Evolutionary conservation across 257 asterid genomes (phyloP).

Genomic region (Nicotiana paniculata): DNA sequence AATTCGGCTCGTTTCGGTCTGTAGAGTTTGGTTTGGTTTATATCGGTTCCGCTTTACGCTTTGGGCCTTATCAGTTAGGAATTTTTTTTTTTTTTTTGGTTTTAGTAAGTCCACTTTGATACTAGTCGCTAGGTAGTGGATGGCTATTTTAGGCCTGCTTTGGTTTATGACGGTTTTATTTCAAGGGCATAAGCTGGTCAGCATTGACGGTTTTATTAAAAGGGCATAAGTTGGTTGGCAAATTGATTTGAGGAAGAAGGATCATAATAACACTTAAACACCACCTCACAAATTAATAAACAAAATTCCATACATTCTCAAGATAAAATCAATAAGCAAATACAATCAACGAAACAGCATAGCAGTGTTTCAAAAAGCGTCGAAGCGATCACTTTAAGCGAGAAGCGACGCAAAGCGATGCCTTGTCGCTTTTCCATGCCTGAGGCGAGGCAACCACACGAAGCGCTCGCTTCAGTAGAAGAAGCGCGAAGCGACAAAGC

Average conservation of each 20-base stretch:
- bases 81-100: background rate
- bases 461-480: no score
- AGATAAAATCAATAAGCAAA: background rate
- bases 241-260: background rate
- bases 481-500: no score
- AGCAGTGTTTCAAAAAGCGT: no score
- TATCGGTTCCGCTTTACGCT: background rate
- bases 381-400: no score
- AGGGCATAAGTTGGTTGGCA: background rate
- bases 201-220: background rate
- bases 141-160: background rate
- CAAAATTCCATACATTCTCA: background rate
- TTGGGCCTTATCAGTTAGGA: background rate
- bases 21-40: background rate
- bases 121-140: background rate
- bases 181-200: background rate
- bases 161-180: background rate
- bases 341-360: background rate
- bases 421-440: no score
- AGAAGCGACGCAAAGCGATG: no score
- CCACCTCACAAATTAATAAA: background rate
- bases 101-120: background rate
- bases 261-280: background rate
- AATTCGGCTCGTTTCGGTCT: background rate
- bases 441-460: no score